phyloP scores from a whole-genome alignment of 202 grass and related monocot species.

The Digitaria exilis region DNA sequence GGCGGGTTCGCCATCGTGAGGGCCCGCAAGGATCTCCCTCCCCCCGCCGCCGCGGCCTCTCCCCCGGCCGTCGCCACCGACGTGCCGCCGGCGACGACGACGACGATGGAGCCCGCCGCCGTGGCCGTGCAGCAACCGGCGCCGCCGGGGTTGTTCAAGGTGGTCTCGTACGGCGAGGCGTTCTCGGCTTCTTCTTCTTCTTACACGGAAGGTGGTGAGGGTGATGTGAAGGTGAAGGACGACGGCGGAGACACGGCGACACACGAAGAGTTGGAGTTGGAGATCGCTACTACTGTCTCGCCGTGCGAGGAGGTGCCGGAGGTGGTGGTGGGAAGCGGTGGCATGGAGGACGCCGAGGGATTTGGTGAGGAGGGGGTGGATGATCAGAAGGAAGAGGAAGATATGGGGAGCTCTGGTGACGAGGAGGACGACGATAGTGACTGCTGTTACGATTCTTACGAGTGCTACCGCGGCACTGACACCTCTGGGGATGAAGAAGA shows the following conservation, averaged over 20 bases:
- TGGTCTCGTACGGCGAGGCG: neutral
- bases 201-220: neutral
- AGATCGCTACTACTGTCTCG: neutral
- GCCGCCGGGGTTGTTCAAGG: neutral
- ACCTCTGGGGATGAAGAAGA: too few relatives aligned
- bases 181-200: neutral
- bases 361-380: neutral
- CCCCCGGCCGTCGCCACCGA: neutral
- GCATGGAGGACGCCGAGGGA: neutral
- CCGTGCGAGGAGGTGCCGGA: neutral
- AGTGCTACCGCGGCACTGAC: too few relatives aligned
- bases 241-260: neutral
- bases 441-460: too few relatives aligned
- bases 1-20: conserved; percentile 24
- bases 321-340: neutral
- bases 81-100: neutral
- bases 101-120: too few relatives aligned
- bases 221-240: neutral
- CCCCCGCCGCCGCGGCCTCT: neutral
- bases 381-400: neutral
- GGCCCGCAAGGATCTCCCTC: neutral
- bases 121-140: neutral
- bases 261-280: neutral
- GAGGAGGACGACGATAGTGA: neutral
- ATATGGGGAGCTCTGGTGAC: neutral